These are phyloP conservation scores for Pecoramyces ruminantium DNA, from an alignment of 192 early-diverging fungal genomes.

Conservation along the genomic window DNA sequence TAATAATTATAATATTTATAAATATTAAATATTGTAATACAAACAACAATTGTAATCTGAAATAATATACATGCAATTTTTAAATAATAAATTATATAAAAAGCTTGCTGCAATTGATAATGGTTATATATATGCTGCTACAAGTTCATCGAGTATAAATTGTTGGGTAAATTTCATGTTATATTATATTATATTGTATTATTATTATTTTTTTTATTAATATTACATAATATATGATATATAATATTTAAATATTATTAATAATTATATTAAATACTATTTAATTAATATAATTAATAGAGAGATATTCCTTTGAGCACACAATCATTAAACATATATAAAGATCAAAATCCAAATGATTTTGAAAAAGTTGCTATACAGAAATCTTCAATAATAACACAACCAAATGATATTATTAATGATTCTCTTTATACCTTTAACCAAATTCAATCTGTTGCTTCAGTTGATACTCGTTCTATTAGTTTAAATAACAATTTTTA, in stretches of 20 bases:
- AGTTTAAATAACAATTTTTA: not conserved
- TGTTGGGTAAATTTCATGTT: conserved; percentile 59
- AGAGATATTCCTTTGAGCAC: conserved; percentile 42
- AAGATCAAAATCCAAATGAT: not conserved
- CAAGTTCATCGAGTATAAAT: conserved; percentile 60
- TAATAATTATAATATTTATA: no score
- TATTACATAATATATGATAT: no score
- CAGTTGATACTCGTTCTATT: not conserved
- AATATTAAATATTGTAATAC: no score
- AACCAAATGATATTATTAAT: not conserved
- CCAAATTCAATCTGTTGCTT: not conserved
- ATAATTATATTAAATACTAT: no score
- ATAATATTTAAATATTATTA: no score
- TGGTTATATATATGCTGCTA: conserved; percentile 81
- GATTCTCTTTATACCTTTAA: not conserved
- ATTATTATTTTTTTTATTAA: not conserved
- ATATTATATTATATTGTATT: no score
- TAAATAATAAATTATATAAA: not conserved
- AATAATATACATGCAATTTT: no score
- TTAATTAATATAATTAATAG: conserved; percentile 11
- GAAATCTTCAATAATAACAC: not conserved
- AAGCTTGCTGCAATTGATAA: conserved; percentile 70
- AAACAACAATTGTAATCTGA: no score
- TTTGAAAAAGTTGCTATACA: not conserved
- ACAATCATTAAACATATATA: conserved; percentile 8